Base-by-base conservation (phyloP, 129 eudicot genomes). In the Flaveria bidentis region DNA sequence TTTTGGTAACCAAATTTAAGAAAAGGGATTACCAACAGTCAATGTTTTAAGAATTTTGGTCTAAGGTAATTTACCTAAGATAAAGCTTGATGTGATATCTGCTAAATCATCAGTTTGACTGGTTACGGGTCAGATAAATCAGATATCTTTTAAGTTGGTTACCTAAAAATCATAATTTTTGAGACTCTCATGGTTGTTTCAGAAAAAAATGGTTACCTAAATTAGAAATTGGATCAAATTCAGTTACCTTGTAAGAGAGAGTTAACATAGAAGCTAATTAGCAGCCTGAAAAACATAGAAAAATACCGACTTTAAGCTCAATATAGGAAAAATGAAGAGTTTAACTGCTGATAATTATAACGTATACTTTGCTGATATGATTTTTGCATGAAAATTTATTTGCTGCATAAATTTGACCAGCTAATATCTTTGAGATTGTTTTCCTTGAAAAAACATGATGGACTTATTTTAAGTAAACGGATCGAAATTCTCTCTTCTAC, bases 1-100 rank as follows among this genome's bases (percentile, higher is more conserved):
- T 56, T 56, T 56, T 56, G 62, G 62, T 56, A 56, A 56, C 62
- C 62, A 56, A 56, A 14, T 56, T 18, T 56, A 56, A 49, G 9
- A 23, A 23, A 69, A 18, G 15, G 41, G 62, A 70, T 5, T 50
- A 49, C 7, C 18, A 20, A 39, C 53, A 16, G 25, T 60, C 41
- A 60, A 60, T 9, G 39, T 20, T 57, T 57, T 15, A 57, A 22
- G 22, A 20, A 8, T 6, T 22, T 58, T 58, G 33, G 36, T 58
- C 36, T 58, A 58, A 58, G 41, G 41, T 36, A 36, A 36, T 36
- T 4, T 36, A 36, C 41, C 41, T 36, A 36, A 36, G 36, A 17
- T 58, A 9, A 58, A 12, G 1, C 3, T 53, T 9, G 25, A 53
- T 26, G 17, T 5, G 23, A 1, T 26, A 53, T 9, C 9, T 23